Percentiles rank a stretch among this genome's conserved stretches.
Evolutionary conservation across 176 grass and related monocot species (phyloP).

Genomic region (Chloris gayana): DNA sequence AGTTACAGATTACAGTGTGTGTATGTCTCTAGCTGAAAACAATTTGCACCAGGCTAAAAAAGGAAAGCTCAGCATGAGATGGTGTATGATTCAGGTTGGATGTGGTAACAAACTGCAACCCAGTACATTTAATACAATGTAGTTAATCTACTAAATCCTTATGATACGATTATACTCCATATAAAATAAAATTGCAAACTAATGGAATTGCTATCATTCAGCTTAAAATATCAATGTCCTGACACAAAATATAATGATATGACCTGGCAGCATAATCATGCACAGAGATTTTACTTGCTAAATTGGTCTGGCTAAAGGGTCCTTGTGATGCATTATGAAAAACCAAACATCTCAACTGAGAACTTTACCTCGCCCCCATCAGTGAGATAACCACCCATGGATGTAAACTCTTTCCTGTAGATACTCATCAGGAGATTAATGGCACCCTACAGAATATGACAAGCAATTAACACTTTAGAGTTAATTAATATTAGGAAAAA

Average conservation of each 20-base stretch:
- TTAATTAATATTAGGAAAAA: too few relatives aligned
- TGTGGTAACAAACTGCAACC: constrained; percentile 10
- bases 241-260: constrained; percentile 2
- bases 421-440: constrained; percentile 95
- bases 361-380: constrained; percentile 90
- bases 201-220: neutral
- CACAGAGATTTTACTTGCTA: constrained; percentile 1
- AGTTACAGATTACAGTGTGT: neutral
- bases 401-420: constrained; percentile 78
- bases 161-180: neutral
- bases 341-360: constrained; percentile 24
- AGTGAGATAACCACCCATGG: constrained; percentile 96
- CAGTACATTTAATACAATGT: neutral
- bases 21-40: neutral
- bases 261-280: constrained; percentile 13
- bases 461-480: too few relatives aligned
- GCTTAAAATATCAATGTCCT: neutral
- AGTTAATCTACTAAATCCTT: constrained; percentile 9
- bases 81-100: neutral
- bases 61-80: neutral
- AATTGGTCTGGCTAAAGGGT: neutral
- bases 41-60: neutral
- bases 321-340: constrained; percentile 1
- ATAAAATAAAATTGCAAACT: constrained; percentile 1
- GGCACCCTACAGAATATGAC: constrained; percentile 66